phyloP scores from a whole-genome alignment of 306 rosid species.

The Chamaecrista fasciculata region DNA sequence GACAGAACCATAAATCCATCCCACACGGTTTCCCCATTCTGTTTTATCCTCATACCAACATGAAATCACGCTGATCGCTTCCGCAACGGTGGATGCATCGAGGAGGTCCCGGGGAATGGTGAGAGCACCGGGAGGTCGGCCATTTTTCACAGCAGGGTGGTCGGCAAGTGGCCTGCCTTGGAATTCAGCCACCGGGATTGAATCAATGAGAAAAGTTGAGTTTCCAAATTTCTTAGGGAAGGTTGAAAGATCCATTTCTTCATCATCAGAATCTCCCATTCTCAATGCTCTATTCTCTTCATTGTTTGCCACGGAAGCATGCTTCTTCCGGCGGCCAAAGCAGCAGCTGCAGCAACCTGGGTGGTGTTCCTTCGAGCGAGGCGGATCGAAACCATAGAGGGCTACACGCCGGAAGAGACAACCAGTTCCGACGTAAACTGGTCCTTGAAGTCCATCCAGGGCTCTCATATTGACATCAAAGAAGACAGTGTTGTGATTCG shows the following conservation, averaged over 20 bases:
- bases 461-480: conserved; percentile 98
- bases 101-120: conserved; percentile 81
- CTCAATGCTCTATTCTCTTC: conserved; percentile 81
- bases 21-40: conserved; percentile 95
- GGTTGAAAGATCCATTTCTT: conserved; percentile 80
- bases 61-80: conserved; percentile 92
- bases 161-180: conserved; percentile 99
- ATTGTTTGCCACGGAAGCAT: conserved; percentile 46
- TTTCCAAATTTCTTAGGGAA: conserved; percentile 87
- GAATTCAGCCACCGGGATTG: conserved; percentile 91
- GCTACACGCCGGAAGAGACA: conserved; percentile 90
- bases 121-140: conserved; percentile 90
- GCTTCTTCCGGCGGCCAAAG: conserved; percentile 56
- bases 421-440: conserved; percentile 96
- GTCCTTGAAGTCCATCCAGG: conserved; percentile 95
- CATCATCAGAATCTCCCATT: conserved; percentile 88
- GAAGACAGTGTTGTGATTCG: conserved; percentile 95
- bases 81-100: conserved; percentile 93
- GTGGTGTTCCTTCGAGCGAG: conserved; percentile 74
- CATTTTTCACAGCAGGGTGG: conserved; percentile 93
- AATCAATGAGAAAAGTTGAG: conserved; percentile 84
- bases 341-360: conserved; percentile 71
- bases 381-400: conserved; percentile 92
- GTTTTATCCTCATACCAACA: conserved; percentile 99
- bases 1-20: conserved; percentile 98